A percentile compares a stretch with the other conserved stretches of the same genome.
phyloP scores from a whole-genome alignment of 1,139 yeast genomes.

The Magnusiomyces suaveolens region DNA sequence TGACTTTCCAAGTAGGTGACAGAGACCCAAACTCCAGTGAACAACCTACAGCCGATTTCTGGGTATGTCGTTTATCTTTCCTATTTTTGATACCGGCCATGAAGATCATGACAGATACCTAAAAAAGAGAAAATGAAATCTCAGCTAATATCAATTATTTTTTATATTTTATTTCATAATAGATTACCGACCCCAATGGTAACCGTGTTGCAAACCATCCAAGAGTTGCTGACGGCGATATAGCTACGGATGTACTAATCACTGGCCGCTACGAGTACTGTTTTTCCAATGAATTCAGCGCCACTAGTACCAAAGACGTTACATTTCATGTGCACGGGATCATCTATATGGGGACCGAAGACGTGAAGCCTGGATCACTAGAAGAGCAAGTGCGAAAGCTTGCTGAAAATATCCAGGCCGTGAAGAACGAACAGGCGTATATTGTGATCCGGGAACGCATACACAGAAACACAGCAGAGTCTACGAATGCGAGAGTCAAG shows the following conservation, averaged over 20 bases:
- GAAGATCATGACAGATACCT: too few species aligned
- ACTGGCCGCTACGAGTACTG: slow-evolving; percentile 80
- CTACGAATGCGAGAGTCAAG: slow-evolving; percentile 92
- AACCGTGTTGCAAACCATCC: slow-evolving; percentile 42
- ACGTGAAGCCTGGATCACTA: slow-evolving; percentile 70
- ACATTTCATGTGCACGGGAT: slow-evolving; percentile 94
- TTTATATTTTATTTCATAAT: background rate
- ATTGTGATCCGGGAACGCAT: slow-evolving; percentile 93
- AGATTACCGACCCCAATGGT: slow-evolving; percentile 50
- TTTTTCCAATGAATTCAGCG: slow-evolving; percentile 76
- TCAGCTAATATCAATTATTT: too few species aligned
- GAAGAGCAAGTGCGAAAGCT: slow-evolving; percentile 77
- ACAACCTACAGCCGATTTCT: slow-evolving; percentile 70
- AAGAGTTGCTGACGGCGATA: slow-evolving; percentile 75
- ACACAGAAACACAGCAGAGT: slow-evolving; percentile 96
- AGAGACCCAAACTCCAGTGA: slow-evolving; percentile 71
- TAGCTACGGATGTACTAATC: slow-evolving; percentile 50
- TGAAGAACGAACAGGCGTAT: slow-evolving; percentile 79
- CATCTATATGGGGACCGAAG: slow-evolving; percentile 75
- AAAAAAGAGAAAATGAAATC: too few species aligned
- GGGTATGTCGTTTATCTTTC: too few species aligned
- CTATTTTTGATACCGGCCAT: too few species aligned
- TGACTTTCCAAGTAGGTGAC: slow-evolving; percentile 89
- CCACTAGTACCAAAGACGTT: slow-evolving; percentile 73
- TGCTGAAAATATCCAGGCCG: slow-evolving; percentile 69